Evolutionary conservation across 108 stramenopile species (phyloP).

Genomic region (Nitzschia sp.): DNA sequence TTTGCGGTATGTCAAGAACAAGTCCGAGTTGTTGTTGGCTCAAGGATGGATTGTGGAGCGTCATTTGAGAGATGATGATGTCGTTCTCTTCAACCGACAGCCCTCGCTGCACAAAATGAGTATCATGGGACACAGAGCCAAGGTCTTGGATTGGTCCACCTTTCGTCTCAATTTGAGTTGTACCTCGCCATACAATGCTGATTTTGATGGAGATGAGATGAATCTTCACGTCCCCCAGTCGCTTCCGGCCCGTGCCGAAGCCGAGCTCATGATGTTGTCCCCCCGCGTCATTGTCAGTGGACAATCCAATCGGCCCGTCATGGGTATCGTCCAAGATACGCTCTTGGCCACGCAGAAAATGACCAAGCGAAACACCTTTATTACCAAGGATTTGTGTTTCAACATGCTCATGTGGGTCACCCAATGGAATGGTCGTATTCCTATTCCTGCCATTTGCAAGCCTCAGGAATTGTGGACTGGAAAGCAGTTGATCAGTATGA

Average conservation of each 20-base stretch:
- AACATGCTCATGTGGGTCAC: constrained; percentile 96
- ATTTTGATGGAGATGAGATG: constrained; percentile 99
- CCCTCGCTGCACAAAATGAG: constrained; percentile 99
- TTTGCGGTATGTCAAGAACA: constrained; percentile 92
- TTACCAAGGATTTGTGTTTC: constrained; percentile 92
- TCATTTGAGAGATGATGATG: constrained; percentile 95
- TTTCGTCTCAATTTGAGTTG: constrained; percentile 98
- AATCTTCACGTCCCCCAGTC: constrained; percentile 98
- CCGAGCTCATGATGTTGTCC: constrained; percentile 96
- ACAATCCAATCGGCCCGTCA: constrained; percentile 98
- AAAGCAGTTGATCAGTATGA: constrained; percentile 93
- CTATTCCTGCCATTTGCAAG: constrained; percentile 93
- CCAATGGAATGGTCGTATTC: constrained; percentile 92
- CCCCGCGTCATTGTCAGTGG: constrained; percentile 95
- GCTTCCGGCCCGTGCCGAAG: constrained; percentile 94
- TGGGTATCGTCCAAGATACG: constrained; percentile 99
- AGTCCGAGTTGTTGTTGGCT: constrained; percentile 85
- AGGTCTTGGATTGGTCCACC: constrained; percentile 98
- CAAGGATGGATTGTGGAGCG: constrained; percentile 98
- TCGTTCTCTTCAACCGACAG: constrained; percentile 99
- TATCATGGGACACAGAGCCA: constrained; percentile 98
- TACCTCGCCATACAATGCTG: constrained; percentile 99
- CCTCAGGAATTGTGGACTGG: constrained; percentile 97
- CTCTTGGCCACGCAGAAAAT: constrained; percentile 92
- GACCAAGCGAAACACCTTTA: constrained; percentile 94